Evolutionary conservation across 495 filamentous ascomycete genomes (phyloP), one percentile per base, ranked within the genome.

Genomic region (Hypoxylon fragiforme): DNA sequence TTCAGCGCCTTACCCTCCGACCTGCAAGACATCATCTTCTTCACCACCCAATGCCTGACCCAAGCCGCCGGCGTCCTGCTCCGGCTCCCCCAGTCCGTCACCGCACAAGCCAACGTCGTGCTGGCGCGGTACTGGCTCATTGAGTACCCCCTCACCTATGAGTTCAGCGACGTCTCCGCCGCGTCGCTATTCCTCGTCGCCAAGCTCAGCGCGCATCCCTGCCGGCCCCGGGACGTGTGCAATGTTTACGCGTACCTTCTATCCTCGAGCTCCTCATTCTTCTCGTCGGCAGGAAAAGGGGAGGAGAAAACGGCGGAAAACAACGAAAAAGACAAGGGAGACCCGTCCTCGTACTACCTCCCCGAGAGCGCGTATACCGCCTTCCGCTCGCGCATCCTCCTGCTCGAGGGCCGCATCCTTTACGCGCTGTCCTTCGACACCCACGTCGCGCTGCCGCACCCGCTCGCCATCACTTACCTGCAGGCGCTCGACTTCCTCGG

Each of bases 381-480:
- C 34, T 79, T 79, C 44, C 85, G 84, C 26, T 59, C 75, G 11
- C 77, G 77, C 6, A 76, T 97, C 5, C 75, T 96, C 12, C 68
- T 78, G 15, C 77, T 82, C 30, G 94, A 98, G 65, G 80, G 85
- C 3, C 77, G 83, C 34, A 83, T 97, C 18, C 79, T 97, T 0
- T 83, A 85, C 48, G 76, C 83, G 0, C 73, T 97, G 0, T 81
- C 85, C 19, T 97, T 96, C 70, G 79, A 92, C 61, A 89, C 86
- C 5, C 88, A 94, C 62, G 85, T 92, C 9, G 81, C 86, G 1
- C 76, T 96, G 1, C 94, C 94, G 0, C 90, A 97, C 60, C 82
- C 88, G 1, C 79, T 97, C n/a, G 88, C 86, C 24, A 78, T 97
- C 44, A 97, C 91, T 3, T 98, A 97, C 71, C 80, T 97, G 0